Evolutionary conservation across 1,284 basidiomycete species (phyloP), one percentile per base, ranked within the genome.

Genomic region (Cryptococcus floricola): DNA sequence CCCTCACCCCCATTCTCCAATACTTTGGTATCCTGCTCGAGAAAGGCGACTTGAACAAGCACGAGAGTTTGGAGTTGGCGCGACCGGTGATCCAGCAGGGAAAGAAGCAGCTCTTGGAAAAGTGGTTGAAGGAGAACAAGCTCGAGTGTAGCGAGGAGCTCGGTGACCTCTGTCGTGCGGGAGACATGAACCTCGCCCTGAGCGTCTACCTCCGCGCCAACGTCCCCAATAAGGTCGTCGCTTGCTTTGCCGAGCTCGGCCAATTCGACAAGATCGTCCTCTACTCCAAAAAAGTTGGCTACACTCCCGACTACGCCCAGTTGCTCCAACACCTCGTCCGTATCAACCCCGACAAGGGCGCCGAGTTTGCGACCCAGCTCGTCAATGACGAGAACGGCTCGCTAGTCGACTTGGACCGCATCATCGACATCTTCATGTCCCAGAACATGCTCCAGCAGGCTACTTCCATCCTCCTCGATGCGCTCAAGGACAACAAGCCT

Each of bases 101-200:
- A 53, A 86, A 94, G 71, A 98, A 99, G 80, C 93, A 98, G 71
- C 81, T 98, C 46, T 82, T 99, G 27, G 96, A 99, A 80, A 98
- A 98, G 74, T 99, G 96, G 96, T 80, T 98, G 64, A 99, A 99
- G 80, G 96, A 98, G 82, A 97, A 97, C 81, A 99, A 98, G 89
- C 87, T 99, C 62, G 95, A 96, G 60, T 98, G 96, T 81, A 92
- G 88, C 70, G 96, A 98, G 78, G 95, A 99, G 78, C 87, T 99
- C 18, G 96, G 96, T 58, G 96, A 99, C 76, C 90, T 98, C 62
- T 96, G 98, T 54, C 88, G 96, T 51, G 54, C 63, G 41, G 79
- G 88, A 48, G 96, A 99, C 77, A 93, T 98, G 89, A 98, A 92
- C 6, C 84, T 99, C 56, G 96, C 96, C n/a, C 84, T 99, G 52